Conservation (phyloP, 441 rosid genomes). For the Flueggea neowawraea region DNA sequence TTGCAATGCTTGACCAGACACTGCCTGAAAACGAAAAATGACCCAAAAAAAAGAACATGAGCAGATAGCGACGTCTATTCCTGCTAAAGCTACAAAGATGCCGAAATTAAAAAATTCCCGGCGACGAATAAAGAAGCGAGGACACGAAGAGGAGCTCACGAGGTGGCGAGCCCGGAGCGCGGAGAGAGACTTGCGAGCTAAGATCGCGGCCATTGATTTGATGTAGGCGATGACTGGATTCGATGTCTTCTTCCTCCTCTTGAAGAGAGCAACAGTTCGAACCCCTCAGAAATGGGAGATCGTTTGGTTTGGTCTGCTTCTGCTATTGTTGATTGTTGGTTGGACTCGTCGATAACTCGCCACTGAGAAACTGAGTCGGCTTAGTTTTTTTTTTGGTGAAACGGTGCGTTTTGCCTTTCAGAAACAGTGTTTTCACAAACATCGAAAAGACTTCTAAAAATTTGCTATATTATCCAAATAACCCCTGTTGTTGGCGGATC, state of each 20-base stretch:
- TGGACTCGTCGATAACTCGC: no score
- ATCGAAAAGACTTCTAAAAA: no score
- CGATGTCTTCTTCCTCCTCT: not conserved
- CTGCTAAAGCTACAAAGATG: no score
- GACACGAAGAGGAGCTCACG: conserved; percentile 29
- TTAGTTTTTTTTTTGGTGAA: not conserved
- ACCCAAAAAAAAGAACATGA: not conserved
- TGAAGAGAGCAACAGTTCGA: not conserved
- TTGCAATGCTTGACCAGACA: conserved; percentile 51
- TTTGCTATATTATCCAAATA: no score
- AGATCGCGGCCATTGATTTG: conserved; percentile 58
- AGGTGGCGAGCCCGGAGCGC: conserved; percentile 75
- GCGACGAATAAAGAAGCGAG: not conserved
- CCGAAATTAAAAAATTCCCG: no score
- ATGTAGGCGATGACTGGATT: not conserved
- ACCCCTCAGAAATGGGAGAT: not conserved
- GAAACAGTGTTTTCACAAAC: no score
- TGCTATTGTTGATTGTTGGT: no score
- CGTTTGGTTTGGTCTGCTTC: not conserved
- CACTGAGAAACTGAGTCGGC: not conserved
- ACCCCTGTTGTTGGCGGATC: no score
- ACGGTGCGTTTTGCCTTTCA: conserved; percentile 9
- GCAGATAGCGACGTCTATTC: no score
- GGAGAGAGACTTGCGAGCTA: conserved; percentile 84
- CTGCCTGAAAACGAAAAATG: conserved; percentile 33